A percentile compares a stretch with the other conserved stretches of the same genome.
phyloP scores from a whole-genome alignment of 2,329 filamentous ascomycete genomes.

The Salinomyces thailandicus region DNA sequence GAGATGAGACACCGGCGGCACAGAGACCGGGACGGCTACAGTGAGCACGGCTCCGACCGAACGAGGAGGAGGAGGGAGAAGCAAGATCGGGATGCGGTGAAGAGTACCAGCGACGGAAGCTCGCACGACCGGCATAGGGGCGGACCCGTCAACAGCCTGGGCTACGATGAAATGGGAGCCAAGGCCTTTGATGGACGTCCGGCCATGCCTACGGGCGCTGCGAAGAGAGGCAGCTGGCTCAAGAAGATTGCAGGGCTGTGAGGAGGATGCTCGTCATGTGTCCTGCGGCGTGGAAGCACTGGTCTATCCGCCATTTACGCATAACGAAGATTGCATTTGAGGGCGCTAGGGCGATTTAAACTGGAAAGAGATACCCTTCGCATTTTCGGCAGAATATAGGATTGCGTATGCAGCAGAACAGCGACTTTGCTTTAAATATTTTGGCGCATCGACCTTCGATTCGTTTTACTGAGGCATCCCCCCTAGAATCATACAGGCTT shows the following conservation, averaged over 20 bases:
- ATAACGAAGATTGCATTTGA: neutral
- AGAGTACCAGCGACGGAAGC: conserved; percentile 27
- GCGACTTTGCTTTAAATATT: too few species aligned
- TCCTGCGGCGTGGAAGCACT: too few species aligned
- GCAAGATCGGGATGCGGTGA: conserved; percentile 15
- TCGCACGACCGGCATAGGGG: conserved; percentile 18
- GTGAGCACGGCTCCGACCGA: conserved; percentile 14
- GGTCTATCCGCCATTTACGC: neutral
- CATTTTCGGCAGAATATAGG: neutral
- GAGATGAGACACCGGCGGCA: conserved; percentile 20
- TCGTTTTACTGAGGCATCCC: too few species aligned
- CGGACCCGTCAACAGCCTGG: conserved; percentile 19
- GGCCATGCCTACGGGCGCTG: conserved; percentile 17
- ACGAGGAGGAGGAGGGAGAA: conserved; percentile 13
- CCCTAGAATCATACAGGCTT: too few species aligned
- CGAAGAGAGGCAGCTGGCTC: conserved; percentile 37
- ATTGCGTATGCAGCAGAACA: neutral
- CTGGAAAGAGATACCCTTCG: conserved; percentile 1
- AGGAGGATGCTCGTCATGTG: too few species aligned
- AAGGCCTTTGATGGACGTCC: conserved; percentile 33
- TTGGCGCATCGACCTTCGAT: too few species aligned
- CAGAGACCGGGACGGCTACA: conserved; percentile 12
- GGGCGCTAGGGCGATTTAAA: too few species aligned
- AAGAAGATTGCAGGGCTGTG: conserved; percentile 33
- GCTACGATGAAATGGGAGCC: conserved; percentile 26